These are phyloP conservation scores for Fusarium temperatum DNA, from an alignment of 2,329 filamentous ascomycete species.

Conservation along the genomic window DNA sequence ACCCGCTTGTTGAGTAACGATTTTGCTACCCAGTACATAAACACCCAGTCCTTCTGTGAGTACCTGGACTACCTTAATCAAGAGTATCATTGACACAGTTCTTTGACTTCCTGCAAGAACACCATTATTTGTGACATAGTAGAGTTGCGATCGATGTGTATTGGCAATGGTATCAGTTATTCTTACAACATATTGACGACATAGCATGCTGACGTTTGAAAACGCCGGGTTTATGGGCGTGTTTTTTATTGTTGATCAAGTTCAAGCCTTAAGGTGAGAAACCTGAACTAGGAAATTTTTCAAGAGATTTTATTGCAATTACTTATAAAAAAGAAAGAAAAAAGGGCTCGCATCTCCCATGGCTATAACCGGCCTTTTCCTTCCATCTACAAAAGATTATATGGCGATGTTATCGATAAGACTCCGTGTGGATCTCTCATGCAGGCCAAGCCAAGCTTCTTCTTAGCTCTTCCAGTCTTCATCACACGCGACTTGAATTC, in stretches of 20 bases:
- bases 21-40: background rate
- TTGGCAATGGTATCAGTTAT: background rate
- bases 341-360: background rate
- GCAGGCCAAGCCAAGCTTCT: conserved; percentile 19
- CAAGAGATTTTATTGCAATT: background rate
- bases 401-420: conserved; percentile 24
- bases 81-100: background rate
- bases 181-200: background rate
- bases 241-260: background rate
- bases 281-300: background rate
- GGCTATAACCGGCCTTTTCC: background rate
- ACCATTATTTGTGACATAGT: background rate
- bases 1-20: background rate
- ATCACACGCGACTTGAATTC: conserved; percentile 10
- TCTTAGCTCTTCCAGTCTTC: conserved; percentile 8
- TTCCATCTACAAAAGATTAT: background rate
- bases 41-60: background rate
- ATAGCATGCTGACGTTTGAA: background rate
- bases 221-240: background rate
- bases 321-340: background rate
- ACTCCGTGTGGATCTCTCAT: conserved; percentile 1
- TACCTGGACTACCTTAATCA: background rate
- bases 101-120: background rate
- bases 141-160: background rate
- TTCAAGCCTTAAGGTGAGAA: background rate